These are phyloP conservation scores for Ampelocalamus luodianensis DNA, from an alignment of 176 grass and related monocot genomes.

Conservation along the genomic window DNA sequence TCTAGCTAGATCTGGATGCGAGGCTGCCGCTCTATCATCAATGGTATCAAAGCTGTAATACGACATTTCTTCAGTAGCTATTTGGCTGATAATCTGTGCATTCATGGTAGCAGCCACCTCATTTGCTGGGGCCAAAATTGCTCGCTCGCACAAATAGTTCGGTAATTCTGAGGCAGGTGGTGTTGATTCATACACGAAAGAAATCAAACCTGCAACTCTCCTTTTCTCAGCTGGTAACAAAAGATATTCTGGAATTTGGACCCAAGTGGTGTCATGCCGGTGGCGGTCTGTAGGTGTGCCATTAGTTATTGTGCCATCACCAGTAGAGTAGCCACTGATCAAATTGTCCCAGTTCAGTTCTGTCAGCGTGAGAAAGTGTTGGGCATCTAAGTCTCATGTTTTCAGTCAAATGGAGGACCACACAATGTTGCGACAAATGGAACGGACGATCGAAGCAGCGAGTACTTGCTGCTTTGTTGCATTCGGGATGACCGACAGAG, in stretches of 20 bases:
- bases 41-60: too few species aligned
- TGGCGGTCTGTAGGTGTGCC: neutral
- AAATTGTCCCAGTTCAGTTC: neutral
- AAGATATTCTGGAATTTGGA: neutral
- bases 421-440: neutral
- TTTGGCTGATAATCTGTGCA: too few species aligned
- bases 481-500: neutral
- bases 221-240: neutral
- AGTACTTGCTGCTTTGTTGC: neutral
- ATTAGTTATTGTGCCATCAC: neutral
- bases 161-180: neutral
- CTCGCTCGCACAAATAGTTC: neutral
- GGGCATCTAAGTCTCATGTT: neutral
- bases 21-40: too few species aligned
- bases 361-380: neutral
- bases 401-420: neutral
- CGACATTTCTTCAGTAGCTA: too few species aligned
- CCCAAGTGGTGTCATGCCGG: neutral
- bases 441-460: neutral
- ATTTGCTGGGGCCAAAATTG: neutral
- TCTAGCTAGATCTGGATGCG: too few species aligned
- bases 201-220: neutral
- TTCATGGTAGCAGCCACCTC: too few species aligned
- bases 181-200: neutral
- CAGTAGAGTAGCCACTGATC: neutral